Conservation (phyloP, 345 rosid genomes). For the Erucastrum elatum region DNA sequence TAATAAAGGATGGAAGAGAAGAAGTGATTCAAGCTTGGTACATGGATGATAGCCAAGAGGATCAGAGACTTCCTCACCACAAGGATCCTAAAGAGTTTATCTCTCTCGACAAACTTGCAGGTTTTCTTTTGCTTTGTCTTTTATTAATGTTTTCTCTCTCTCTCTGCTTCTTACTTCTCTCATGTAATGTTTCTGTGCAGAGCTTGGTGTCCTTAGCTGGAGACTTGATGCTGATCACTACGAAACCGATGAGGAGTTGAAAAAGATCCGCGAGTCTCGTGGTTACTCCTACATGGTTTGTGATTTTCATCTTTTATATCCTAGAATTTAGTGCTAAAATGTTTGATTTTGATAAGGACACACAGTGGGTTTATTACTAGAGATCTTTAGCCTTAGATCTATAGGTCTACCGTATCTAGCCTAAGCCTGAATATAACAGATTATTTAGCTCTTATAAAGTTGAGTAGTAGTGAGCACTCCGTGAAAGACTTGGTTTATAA, state of each 20-base stretch:
- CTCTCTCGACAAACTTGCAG: slow-evolving; percentile 71
- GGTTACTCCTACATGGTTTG: slow-evolving; percentile 91
- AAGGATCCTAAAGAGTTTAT: slow-evolving; percentile 78
- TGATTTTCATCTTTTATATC: neutral
- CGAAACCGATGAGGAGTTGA: slow-evolving; percentile 83
- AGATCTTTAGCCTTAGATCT: neutral
- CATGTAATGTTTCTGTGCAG: slow-evolving; percentile 44
- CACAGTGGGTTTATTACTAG: neutral
- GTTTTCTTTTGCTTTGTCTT: slow-evolving; percentile 38
- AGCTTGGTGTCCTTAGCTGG: slow-evolving; percentile 93
- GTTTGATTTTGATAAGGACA: neutral
- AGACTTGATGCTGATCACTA: slow-evolving; percentile 83
- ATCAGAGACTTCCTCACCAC: slow-evolving; percentile 92
- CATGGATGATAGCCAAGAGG: slow-evolving; percentile 83
- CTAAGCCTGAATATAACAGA: neutral
- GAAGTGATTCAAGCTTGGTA: slow-evolving; percentile 93
- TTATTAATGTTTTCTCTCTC: neutral
- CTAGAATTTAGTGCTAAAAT: neutral
- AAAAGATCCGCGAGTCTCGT: slow-evolving; percentile 80
- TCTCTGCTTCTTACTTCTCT: neutral
- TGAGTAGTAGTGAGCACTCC: neutral
- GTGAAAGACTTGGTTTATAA: neutral
- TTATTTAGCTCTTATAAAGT: no score
- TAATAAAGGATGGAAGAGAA: slow-evolving; percentile 42
- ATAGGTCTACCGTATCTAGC: neutral